Evolutionary conservation across 1,284 basidiomycete genomes (phyloP), one percentile per base, ranked within the genome.

Genomic region (Apiotrichum montevideense): DNA sequence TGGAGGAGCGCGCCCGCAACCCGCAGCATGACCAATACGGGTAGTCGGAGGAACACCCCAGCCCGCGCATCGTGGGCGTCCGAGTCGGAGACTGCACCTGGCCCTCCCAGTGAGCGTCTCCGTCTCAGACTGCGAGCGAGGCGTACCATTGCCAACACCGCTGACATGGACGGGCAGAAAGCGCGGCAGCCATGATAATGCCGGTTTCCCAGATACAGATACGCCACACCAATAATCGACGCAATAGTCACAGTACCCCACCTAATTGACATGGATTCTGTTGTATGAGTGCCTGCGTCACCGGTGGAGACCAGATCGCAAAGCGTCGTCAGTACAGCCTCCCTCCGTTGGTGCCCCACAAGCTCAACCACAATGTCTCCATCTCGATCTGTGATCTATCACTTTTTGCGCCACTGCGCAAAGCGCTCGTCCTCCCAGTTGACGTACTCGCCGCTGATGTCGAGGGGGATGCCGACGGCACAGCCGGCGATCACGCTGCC

Each of bases 401-500:
- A 55, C 33, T 39, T 34, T 54, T 58, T 58, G 8, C 57, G 46
- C 59, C 57, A 64, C 51, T 48, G 37, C 11, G 50, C 39, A 29
- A 74, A 62, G 4, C 70, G 58, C 47, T 73, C 72, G 39, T 75
- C 74, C 32, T 69, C 74, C 79, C 80, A 82, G 52, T 76, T 74
- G 47, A 80, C 59, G 52, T 80, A 82, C 46, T 75, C 68, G n/a
- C 81, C 81, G 7, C 71, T 77, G 29, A 74, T 58, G 9, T 72
- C 63, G 3, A 57, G 51, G 2, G 62, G 62, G 2, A 64, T 69
- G 1, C 75, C 80, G 2, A 78, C 62, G 0, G 79, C 80, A 5
- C 80, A 63, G 0, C 77, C 78, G 5, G 80, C 80, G 35, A 82
- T 72, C 2, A 79, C 78, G 9, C 71, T 67, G 7, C 78, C 81